Conservation (phyloP, 371 early-diverging fungal genomes). For the Actinomucor elegans region DNA sequence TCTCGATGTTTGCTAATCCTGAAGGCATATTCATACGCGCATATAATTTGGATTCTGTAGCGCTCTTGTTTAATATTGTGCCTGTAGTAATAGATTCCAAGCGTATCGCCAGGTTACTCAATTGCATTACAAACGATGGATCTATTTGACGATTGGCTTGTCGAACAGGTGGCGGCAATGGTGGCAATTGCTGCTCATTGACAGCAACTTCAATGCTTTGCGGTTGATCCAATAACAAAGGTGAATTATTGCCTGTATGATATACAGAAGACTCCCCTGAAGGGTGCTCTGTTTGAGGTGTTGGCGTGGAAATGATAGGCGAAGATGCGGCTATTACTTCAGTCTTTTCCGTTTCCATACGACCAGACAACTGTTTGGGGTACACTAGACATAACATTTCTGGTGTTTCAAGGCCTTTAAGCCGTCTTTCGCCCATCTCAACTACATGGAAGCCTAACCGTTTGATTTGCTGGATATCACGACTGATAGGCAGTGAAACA, state of each 20-base stretch:
- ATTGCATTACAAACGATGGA: conserved; percentile 36
- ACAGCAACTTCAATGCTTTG: background rate
- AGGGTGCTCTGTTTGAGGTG: conserved; percentile 6
- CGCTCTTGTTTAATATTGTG: background rate
- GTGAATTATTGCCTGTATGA: background rate
- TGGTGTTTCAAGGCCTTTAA: conserved; percentile 90
- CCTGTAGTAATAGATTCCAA: conserved; percentile 57
- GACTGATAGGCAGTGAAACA: conserved; percentile 38
- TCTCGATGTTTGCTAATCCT: background rate
- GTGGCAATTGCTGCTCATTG: background rate
- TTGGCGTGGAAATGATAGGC: background rate
- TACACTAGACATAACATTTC: conserved; percentile 82
- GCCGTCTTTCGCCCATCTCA: conserved; percentile 77
- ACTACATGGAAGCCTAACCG: conserved; percentile 72
- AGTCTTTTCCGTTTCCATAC: conserved; percentile 43
- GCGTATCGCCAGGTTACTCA: conserved; percentile 53
- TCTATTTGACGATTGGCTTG: conserved; percentile 29
- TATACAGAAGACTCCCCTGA: background rate
- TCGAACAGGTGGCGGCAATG: background rate
- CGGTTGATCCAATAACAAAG: background rate
- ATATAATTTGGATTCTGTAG: background rate
- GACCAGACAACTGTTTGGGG: conserved; percentile 55
- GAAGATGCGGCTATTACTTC: conserved; percentile 16
- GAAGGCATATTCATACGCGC: conserved; percentile 8
- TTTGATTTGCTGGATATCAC: conserved; percentile 65